Conservation (phyloP, 176 grass and related monocot genomes). For the Tuctoria greenei region DNA sequence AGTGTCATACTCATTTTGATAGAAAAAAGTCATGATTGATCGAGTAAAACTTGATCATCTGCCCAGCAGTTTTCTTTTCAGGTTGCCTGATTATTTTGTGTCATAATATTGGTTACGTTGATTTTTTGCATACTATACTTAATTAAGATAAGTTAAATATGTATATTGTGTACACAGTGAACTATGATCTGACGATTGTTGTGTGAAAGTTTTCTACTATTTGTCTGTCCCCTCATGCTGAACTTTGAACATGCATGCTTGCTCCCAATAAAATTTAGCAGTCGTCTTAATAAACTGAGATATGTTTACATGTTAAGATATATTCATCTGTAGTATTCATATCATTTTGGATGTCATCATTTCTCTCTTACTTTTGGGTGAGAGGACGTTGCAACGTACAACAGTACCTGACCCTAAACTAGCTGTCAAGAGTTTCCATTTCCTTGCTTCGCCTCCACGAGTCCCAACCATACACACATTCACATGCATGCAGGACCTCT, state of each 20-base stretch:
- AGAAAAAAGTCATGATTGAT: not conserved
- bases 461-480: not conserved
- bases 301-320: not conserved
- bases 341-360: not conserved
- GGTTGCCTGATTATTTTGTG: not conserved
- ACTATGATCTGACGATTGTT: not conserved
- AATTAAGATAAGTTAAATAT: not conserved
- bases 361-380: not conserved
- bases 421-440: slow-evolving; percentile 47
- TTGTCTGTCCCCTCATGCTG: not conserved
- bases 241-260: not conserved
- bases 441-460: slow-evolving; percentile 24
- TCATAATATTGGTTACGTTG: not conserved
- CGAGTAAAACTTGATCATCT: not conserved
- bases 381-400: slow-evolving; percentile 24
- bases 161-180: not conserved
- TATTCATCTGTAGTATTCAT: not conserved
- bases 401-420: slow-evolving; percentile 31
- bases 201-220: too few relatives aligned
- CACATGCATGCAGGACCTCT: slow-evolving; percentile 9
- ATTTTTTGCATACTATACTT: not conserved
- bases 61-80: not conserved
- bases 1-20: not conserved
- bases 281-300: not conserved
- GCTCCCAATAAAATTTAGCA: not conserved